Conservation (phyloP, 805 yeast genomes). For the Candida alai region DNA sequence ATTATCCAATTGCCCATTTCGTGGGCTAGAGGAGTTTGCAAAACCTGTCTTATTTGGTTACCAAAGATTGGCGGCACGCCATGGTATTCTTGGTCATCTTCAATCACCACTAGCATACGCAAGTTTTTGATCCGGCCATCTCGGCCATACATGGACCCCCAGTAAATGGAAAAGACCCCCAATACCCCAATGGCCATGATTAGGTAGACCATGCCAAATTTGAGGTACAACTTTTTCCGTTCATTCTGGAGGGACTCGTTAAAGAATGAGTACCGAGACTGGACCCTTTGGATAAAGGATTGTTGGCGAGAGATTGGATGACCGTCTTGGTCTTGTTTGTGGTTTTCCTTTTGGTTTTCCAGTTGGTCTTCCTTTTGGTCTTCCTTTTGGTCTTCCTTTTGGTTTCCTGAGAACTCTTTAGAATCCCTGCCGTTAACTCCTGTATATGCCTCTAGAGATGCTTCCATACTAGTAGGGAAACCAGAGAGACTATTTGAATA, state of each 20-base stretch:
- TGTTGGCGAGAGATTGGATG: constrained; percentile 3
- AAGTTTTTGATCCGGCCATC: constrained; percentile 26
- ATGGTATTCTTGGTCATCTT: constrained; percentile 16
- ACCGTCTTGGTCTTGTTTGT: neutral
- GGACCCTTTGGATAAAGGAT: constrained; percentile 20
- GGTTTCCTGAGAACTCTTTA: too few species aligned
- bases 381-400: neutral
- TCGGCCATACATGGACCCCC: constrained; percentile 36
- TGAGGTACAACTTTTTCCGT: constrained; percentile 16
- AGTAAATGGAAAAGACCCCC: constrained; percentile 33
- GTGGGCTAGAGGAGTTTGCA: constrained; percentile 20
- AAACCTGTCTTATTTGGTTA: constrained; percentile 33
- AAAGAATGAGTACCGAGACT: constrained; percentile 28
- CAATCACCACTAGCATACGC: constrained; percentile 35
- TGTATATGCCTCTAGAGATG: constrained; percentile 1
- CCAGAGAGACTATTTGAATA: neutral
- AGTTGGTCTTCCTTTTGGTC: neutral
- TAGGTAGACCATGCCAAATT: constrained; percentile 19
- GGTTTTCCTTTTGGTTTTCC: neutral
- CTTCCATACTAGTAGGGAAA: constrained; percentile 1
- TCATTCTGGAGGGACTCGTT: constrained; percentile 19
- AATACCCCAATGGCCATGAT: constrained; percentile 32
- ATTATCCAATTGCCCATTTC: constrained; percentile 35
- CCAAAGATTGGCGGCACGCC: constrained; percentile 46
- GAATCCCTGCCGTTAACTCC: too few species aligned